Base-by-base conservation (phyloP, 352 stramenopile species). In the Phytophthora idaei region DNA sequence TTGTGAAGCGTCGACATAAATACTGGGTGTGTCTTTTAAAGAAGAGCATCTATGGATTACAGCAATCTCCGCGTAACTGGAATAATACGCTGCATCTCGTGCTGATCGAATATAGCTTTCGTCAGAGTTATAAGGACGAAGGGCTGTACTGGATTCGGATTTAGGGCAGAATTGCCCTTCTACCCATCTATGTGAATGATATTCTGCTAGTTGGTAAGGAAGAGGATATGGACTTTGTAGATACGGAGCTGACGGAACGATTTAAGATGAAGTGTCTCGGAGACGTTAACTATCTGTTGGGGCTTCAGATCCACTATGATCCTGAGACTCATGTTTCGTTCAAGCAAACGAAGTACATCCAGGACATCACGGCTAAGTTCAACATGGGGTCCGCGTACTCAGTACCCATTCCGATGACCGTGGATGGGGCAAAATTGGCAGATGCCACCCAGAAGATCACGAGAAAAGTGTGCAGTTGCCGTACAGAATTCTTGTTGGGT, bases 261-360 rank as follows among this genome's bases (percentile, higher is more conserved):
- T 61, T 67, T 34, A 52, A 57, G 9, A 31, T 61, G 27, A 67
- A 61, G n/a, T 25, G 25, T 5, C 51, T 67, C 21, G 50, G 44
- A 2, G 11, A 17, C 1, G 60, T 61, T 7, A 67, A 61, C 21
- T 67, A 61, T 9, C 15, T 67, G 10, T n/a, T 67, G 7, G 60
- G 42, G 4, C n/a, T 61, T 11, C 60, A 61, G 32, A 61, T 61
- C 15, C n/a, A 21, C 14, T 62, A 67, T 9, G 32, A 45, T 4
- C 51, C 52, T 0, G 52, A 69, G 28, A 49, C 25, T 6, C 36
- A 53, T 7, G 52, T 69, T 9, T 45, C 21, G 15, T 63, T 69
- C 29, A 21, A 36, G 25, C 52, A 67, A 25, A 67, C 61, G 3
- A 63, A 69, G 45, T 69, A 69, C 36, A 37, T 67, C 31, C 61